Base-by-base conservation (phyloP, 176 grass and related monocot genomes). In the barley (Hordeum vulgare) region DNA sequence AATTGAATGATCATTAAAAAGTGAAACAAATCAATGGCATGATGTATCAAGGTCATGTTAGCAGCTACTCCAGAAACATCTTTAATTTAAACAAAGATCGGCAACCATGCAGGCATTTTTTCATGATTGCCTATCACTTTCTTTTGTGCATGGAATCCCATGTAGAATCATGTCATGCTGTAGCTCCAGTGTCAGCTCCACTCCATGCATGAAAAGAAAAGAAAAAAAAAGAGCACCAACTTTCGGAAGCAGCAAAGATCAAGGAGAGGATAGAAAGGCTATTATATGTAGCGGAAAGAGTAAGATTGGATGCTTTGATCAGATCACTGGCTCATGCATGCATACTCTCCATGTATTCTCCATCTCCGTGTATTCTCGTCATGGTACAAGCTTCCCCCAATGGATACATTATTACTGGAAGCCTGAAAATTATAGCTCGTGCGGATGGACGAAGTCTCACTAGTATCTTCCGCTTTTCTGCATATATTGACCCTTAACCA, bases 331-430 rank as follows among this genome's bases (percentile, higher is more conserved):
- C 26, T 70, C 79, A 51, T 51, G 47, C 47, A 51, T 51, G 47
- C 47, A 70, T 49, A 78, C 61, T 68, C 63, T 51, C 47, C 60
- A 23, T 62, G 36, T 69, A 71, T 85, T 81, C 62, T 85, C 82
- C 58, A 58, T 41, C 56, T 82, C 70, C 67, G 39, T 41, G 56
- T 60, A 70, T 89, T 85, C 71, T 85, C 87, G 76, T 77, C 71
- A 81, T 85, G 71, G 81, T 85, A 71, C 71, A 81, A 81, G 71
- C 87, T 85, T 85, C 83, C 78, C 63, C 71, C 85, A 81, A 89
- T 81, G 31, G 83, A 77, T 85, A 29, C 77, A 29, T 76, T 66
- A 29, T 76, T 66, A 10, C 77, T 71, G 42, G 47, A 51, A 51
- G 6, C 18, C 47, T 18, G n/a, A 15, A 35, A 51, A 81, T 71